Evolutionary conservation across 768 basidiomycete species (phyloP).

Genomic region (Amanita exitialis): DNA sequence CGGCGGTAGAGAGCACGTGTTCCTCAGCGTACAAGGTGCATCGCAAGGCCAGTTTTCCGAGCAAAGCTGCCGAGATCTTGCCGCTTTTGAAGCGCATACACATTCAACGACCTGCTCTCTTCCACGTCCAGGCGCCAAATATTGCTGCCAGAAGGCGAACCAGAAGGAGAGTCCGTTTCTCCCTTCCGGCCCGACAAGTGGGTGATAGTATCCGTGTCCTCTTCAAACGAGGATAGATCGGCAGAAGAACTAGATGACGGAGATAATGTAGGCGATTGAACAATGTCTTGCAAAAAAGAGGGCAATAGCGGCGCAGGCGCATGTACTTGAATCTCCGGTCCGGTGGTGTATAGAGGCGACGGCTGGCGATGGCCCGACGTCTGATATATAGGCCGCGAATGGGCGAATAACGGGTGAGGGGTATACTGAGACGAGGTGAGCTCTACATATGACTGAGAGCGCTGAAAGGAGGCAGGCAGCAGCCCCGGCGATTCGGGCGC

Average conservation of each 20-base stretch:
- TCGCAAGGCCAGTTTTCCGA: conserved; percentile 21
- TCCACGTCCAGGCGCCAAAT: conserved; percentile 72
- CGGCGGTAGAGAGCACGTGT: no score
- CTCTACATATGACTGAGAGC: conserved; percentile 43
- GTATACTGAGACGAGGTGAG: conserved; percentile 31
- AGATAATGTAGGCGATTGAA: conserved; percentile 57
- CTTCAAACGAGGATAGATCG: conserved; percentile 57
- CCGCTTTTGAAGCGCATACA: conserved; percentile 36
- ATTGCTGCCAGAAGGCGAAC: conserved; percentile 29
- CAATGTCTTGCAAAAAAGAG: conserved; percentile 67
- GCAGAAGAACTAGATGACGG: conserved; percentile 57
- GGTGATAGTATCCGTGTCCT: conserved; percentile 23
- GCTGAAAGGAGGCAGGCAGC: conserved; percentile 29
- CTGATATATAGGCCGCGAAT: conserved; percentile 57
- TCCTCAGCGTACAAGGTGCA: background rate
- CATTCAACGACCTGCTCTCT: conserved; percentile 47
- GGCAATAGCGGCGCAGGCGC: conserved; percentile 53
- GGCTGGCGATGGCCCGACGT: conserved; percentile 42
- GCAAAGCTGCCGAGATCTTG: conserved; percentile 25
- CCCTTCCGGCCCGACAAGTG: conserved; percentile 13
- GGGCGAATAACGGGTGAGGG: conserved; percentile 11
- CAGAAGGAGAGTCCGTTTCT: conserved; percentile 13
- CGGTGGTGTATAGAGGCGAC: conserved; percentile 27
- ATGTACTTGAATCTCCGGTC: conserved; percentile 24
- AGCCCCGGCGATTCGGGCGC: conserved; percentile 25